Evolutionary conservation across 2,329 filamentous ascomycete species (phyloP).

Genomic region (Sporothrix inflata): DNA sequence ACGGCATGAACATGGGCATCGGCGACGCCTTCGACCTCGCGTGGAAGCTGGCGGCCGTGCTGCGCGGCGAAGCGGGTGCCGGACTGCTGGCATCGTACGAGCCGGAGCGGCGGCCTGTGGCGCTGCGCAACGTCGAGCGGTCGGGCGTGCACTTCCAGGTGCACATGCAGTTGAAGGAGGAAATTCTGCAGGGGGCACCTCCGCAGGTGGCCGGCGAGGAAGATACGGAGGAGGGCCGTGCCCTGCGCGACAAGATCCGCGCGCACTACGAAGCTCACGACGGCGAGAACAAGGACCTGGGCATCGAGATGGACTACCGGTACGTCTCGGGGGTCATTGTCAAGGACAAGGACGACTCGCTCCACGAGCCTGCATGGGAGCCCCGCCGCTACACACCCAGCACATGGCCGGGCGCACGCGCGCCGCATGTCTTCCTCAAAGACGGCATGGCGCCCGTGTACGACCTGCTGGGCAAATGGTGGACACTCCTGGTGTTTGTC

Average conservation of each 20-base stretch:
- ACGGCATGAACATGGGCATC: constrained; percentile 61
- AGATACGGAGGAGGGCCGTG: constrained; percentile 20
- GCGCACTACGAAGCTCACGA: constrained; percentile 34
- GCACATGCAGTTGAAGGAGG: constrained; percentile 26
- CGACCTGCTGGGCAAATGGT: constrained; percentile 30
- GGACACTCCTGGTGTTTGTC: constrained; percentile 30
- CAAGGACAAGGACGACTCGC: neutral
- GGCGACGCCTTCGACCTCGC: constrained; percentile 57
- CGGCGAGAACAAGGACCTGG: constrained; percentile 38
- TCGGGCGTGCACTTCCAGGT: constrained; percentile 33
- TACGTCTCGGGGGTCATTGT: constrained; percentile 29
- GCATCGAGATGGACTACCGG: constrained; percentile 39
- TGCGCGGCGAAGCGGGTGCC: constrained; percentile 40
- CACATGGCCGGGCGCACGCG: constrained; percentile 31
- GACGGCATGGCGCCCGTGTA: constrained; percentile 30
- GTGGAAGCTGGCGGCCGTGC: constrained; percentile 56
- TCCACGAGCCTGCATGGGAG: constrained; percentile 6
- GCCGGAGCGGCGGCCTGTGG: constrained; percentile 46
- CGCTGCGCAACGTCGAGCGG: constrained; percentile 35
- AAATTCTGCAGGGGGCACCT: neutral
- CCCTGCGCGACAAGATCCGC: constrained; percentile 28
- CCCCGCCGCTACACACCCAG: constrained; percentile 25
- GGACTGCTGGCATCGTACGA: constrained; percentile 53
- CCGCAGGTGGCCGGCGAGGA: constrained; percentile 28
- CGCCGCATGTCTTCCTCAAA: constrained; percentile 31